These are phyloP conservation scores for Anisogramma anomala DNA, from an alignment of 2,329 filamentous ascomycete genomes.

Conservation along the genomic window DNA sequence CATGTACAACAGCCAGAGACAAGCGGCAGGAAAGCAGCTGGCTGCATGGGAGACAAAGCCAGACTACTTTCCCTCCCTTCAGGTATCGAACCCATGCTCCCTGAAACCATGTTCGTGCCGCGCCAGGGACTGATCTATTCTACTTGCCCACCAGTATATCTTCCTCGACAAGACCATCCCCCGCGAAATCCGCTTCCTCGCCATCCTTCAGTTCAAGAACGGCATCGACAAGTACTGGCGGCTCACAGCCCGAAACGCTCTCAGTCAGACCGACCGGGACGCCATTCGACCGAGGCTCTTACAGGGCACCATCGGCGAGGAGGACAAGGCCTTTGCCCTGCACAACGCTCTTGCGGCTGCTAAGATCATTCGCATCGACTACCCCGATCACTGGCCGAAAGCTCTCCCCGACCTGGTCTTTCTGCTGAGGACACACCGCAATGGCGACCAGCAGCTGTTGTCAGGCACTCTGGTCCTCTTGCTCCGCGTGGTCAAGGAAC, in stretches of 20 bases:
- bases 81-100: conserved; percentile 45
- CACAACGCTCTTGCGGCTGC: conserved; percentile 82
- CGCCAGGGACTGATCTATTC: neutral
- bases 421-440: conserved; percentile 47
- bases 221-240: conserved; percentile 94
- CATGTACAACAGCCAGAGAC: conserved; percentile 48
- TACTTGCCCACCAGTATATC: conserved; percentile 42
- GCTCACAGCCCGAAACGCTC: conserved; percentile 46
- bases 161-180: conserved; percentile 73
- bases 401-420: conserved; percentile 49
- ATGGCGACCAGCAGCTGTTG: conserved; percentile 53
- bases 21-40: conserved; percentile 59
- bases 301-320: conserved; percentile 65
- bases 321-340: conserved; percentile 61
- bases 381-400: conserved; percentile 71
- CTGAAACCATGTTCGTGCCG: too few relatives aligned
- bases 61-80: conserved; percentile 57
- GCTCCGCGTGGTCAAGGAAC: conserved; percentile 80
- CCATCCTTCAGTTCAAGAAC: conserved; percentile 91
- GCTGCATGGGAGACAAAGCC: conserved; percentile 56
- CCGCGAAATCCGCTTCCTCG: conserved; percentile 70
- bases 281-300: conserved; percentile 65
- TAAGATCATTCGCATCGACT: conserved; percentile 83
- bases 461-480: conserved; percentile 64
- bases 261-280: conserved; percentile 63